phyloP scores from a whole-genome alignment of 1,139 yeast species.

The Candida sp. region DNA sequence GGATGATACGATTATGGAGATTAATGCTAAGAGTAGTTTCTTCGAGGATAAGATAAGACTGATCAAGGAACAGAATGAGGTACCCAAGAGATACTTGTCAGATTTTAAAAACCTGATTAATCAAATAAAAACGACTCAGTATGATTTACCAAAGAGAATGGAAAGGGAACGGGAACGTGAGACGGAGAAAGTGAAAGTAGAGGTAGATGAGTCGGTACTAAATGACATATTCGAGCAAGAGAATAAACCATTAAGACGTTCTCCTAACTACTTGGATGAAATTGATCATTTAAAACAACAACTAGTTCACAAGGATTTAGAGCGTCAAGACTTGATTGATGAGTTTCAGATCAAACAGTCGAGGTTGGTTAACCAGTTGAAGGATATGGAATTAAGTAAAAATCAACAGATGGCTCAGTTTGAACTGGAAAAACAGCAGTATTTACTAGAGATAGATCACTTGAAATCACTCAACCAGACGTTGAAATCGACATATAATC shows the following conservation, averaged over 20 bases:
- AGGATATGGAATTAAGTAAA: neutral
- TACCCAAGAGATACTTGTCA: neutral
- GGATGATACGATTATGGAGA: conserved; percentile 7
- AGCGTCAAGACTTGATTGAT: conserved; percentile 3
- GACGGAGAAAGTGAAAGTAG: neutral
- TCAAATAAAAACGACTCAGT: conserved; percentile 1
- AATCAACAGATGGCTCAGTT: neutral
- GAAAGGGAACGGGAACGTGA: neutral
- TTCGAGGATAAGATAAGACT: conserved; percentile 4
- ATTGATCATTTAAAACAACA: conserved; percentile 1
- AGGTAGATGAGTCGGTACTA: neutral
- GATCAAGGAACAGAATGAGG: neutral
- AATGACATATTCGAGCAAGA: neutral
- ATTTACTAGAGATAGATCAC: neutral
- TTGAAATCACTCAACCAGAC: neutral
- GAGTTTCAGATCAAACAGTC: conserved; percentile 3
- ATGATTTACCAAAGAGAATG: neutral
- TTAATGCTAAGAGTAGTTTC: conserved; percentile 5
- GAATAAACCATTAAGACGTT: neutral
- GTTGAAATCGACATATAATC: neutral
- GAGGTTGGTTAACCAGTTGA: conserved; percentile 1
- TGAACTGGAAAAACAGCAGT: neutral
- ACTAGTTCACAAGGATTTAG: neutral
- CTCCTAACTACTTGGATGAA: neutral
- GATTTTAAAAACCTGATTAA: neutral